Conservation (phyloP, 73 alveolate species). For the Paramecium biaurelia region DNA sequence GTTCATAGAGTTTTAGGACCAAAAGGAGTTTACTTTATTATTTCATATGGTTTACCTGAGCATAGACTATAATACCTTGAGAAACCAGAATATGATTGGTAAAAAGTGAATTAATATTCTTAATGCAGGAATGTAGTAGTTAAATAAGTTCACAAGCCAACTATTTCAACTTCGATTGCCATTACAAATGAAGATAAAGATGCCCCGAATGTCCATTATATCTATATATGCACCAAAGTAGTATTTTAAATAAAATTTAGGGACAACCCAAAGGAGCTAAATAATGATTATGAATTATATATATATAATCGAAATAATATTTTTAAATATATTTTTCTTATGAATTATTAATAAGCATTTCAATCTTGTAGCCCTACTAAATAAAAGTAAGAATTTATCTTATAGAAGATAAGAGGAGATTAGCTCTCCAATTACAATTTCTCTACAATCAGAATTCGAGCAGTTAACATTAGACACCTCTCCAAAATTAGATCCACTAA, state of each 20-base stretch:
- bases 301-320: not conserved
- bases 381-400: not conserved
- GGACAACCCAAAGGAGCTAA: constrained; percentile 7
- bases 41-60: constrained; percentile 94
- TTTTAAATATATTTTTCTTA: not conserved
- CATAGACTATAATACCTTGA: constrained; percentile 83
- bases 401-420: not conserved
- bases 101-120: not conserved
- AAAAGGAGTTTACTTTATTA: constrained; percentile 92
- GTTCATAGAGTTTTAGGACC: constrained; percentile 91
- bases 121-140: constrained; percentile 71
- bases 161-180: constrained; percentile 81
- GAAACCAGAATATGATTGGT: constrained; percentile 83
- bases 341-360: not conserved
- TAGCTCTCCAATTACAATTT: not conserved
- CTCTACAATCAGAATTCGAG: constrained; percentile 16
- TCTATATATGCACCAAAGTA: constrained; percentile 84
- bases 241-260: not conserved
- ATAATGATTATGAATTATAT: not conserved
- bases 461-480: constrained; percentile 39
- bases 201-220: constrained; percentile 92
- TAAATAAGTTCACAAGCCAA: constrained; percentile 93
- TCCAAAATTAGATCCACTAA: not conserved
- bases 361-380: not conserved
- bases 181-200: constrained; percentile 93